A percentile compares a stretch with the other conserved stretches of the same genome.
Conservation (phyloP, 2,329 filamentous ascomycete species). For the Beauveria australis region DNA sequence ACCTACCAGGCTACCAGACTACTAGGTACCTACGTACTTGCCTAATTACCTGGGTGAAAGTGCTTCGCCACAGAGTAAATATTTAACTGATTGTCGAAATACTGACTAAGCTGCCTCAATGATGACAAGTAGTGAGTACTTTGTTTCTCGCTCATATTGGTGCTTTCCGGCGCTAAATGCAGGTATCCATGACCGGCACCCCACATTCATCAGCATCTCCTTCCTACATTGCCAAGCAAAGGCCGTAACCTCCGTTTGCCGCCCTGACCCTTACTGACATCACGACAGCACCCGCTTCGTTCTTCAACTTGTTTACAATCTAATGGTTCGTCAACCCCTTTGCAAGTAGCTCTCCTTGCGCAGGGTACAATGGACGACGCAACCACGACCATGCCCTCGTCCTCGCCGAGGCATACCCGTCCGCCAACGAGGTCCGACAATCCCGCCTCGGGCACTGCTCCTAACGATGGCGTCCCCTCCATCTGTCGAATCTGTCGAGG, state of each 20-base stretch:
- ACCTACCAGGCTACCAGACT: too few species aligned
- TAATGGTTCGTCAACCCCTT: neutral
- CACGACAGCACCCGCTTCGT: neutral
- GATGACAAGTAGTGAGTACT: neutral
- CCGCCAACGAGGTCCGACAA: conserved; percentile 20
- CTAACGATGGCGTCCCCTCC: conserved; percentile 43
- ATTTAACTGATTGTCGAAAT: neutral
- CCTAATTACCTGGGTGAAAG: conserved; percentile 23
- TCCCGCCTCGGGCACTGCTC: conserved; percentile 5
- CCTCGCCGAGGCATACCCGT: conserved; percentile 19
- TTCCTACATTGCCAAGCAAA: neutral
- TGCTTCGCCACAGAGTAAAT: neutral
- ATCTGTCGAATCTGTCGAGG: conserved; percentile 97
- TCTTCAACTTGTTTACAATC: neutral
- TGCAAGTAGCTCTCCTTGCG: neutral
- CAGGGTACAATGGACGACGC: conserved; percentile 20
- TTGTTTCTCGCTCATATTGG: neutral
- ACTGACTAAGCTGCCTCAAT: neutral
- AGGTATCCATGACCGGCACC: neutral
- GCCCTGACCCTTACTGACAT: neutral
- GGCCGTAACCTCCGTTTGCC: neutral
- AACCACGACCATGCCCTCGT: conserved; percentile 6
- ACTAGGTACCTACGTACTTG: too few species aligned
- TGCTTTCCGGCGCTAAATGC: neutral
- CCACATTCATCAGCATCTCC: neutral